A percentile compares a stretch with the other conserved stretches of the same genome.
These are phyloP conservation scores for Hamigera avellanea DNA, from an alignment of 495 filamentous ascomycete species.

Conservation along the genomic window DNA sequence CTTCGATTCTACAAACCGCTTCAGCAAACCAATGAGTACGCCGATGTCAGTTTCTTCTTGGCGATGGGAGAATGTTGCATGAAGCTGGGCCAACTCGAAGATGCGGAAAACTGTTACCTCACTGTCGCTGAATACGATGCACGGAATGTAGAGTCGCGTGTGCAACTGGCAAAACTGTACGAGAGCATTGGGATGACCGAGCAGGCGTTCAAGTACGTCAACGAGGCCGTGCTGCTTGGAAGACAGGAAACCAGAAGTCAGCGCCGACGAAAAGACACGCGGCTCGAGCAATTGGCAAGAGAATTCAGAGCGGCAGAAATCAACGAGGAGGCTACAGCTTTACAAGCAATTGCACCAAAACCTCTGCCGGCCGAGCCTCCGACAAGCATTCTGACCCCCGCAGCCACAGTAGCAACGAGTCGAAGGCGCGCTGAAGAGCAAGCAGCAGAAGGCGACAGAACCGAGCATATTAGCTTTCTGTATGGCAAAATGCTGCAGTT, in stretches of 20 bases:
- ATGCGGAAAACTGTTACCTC: conserved; percentile 66
- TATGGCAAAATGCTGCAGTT: conserved; percentile 45
- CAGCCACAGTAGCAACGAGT: conserved; percentile 8
- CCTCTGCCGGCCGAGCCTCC: conserved; percentile 10
- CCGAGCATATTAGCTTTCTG: conserved; percentile 43
- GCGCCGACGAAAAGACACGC: conserved; percentile 26
- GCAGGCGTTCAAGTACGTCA: conserved; percentile 61
- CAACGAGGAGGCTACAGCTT: conserved; percentile 1
- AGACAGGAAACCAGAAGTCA: conserved; percentile 26
- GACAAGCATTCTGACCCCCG: conserved; percentile 6
- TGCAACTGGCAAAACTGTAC: conserved; percentile 69
- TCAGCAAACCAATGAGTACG: conserved; percentile 41
- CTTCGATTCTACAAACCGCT: conserved; percentile 64
- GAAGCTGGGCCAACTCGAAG: conserved; percentile 43
- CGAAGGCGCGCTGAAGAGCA: conserved; percentile 7
- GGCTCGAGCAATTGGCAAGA: conserved; percentile 30
- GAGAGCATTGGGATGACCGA: conserved; percentile 56
- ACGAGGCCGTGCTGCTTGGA: conserved; percentile 57
- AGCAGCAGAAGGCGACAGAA: conserved; percentile 29
- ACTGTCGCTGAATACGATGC: conserved; percentile 58
- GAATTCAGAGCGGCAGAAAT: conserved; percentile 23
- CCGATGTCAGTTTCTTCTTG: conserved; percentile 51
- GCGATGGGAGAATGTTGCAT: conserved; percentile 65
- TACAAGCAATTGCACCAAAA: conserved; percentile 15
- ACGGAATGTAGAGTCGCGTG: conserved; percentile 57